Percentiles rank a stretch among this genome's conserved stretches.
Conservation (phyloP, 108 stramenopile genomes). For the Schizochytrium sp. region DNA sequence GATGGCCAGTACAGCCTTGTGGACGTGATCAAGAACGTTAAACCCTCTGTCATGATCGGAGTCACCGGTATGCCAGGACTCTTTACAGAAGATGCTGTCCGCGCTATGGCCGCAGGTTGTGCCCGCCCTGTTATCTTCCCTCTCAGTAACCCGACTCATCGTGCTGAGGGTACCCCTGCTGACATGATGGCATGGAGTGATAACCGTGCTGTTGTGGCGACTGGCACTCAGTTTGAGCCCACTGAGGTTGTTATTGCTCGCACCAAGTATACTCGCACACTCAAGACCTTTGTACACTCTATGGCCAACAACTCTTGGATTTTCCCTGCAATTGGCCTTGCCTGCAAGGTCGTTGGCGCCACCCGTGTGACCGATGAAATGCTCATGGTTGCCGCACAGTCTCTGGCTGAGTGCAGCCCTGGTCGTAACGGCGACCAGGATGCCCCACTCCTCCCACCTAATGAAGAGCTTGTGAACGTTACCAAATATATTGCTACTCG, state of each 20-base stretch:
- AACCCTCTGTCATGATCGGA: slow-evolving; percentile 92
- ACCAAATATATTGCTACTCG: not conserved
- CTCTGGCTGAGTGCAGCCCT: slow-evolving; percentile 44
- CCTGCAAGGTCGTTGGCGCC: slow-evolving; percentile 58
- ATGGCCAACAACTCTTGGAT: slow-evolving; percentile 62
- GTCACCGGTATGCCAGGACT: slow-evolving; percentile 90
- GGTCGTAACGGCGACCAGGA: slow-evolving; percentile 33
- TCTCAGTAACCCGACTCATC: slow-evolving; percentile 93
- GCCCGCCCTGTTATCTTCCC: slow-evolving; percentile 94
- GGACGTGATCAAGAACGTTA: slow-evolving; percentile 69
- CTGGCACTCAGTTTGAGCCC: slow-evolving; percentile 92
- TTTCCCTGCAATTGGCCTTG: slow-evolving; percentile 63
- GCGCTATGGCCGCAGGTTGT: slow-evolving; percentile 82
- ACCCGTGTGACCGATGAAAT: slow-evolving; percentile 58
- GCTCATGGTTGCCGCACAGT: slow-evolving; percentile 41
- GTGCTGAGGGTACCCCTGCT: slow-evolving; percentile 94
- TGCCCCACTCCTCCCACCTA: slow-evolving; percentile 41
- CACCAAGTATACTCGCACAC: slow-evolving; percentile 79
- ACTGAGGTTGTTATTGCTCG: slow-evolving; percentile 81
- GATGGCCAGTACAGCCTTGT: slow-evolving; percentile 5
- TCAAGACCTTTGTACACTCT: slow-evolving; percentile 5
- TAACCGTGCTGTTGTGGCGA: slow-evolving; percentile 90
- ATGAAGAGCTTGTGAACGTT: not conserved
- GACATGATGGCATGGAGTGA: slow-evolving; percentile 96
- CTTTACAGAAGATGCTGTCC: slow-evolving; percentile 80